Percentiles rank a stretch among this genome's conserved stretches.
These are phyloP conservation scores for Colletotrichum endophyticum DNA, from an alignment of 2,329 filamentous ascomycete genomes.

Conservation along the genomic window DNA sequence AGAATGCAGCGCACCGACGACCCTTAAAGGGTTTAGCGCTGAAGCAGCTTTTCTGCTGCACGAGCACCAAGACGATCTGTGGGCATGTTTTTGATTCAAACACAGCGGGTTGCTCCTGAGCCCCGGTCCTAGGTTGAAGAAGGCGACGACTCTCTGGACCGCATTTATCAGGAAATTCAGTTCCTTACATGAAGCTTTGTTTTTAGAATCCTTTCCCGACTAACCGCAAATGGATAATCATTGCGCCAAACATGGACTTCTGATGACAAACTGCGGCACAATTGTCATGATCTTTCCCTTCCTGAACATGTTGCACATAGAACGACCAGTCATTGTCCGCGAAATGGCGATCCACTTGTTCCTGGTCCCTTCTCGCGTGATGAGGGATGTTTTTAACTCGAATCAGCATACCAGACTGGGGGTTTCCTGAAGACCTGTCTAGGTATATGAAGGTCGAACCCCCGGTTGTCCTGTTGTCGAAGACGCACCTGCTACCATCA, in stretches of 20 bases:
- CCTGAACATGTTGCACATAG: neutral
- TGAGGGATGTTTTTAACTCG: neutral
- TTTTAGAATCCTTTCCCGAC: neutral
- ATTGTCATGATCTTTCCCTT: neutral
- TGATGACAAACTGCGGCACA: neutral
- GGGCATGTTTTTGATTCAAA: neutral
- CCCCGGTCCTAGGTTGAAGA: neutral
- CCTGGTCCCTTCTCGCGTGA: neutral
- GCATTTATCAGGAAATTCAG: neutral
- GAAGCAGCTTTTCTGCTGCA: neutral
- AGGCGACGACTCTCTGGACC: neutral
- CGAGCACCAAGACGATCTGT: neutral
- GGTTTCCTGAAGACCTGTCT: neutral
- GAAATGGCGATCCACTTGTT: neutral
- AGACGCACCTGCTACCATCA: neutral
- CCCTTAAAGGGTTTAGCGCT: neutral
- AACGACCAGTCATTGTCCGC: neutral
- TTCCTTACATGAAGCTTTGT: neutral
- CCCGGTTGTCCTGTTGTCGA: neutral
- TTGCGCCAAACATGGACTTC: neutral
- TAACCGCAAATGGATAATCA: neutral
- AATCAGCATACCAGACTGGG: neutral
- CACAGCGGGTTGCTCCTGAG: neutral
- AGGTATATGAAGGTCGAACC: neutral
- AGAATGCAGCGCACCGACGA: neutral